Evolutionary conservation across 2,329 filamentous ascomycete species (phyloP).

Genomic region (Venturia asperata): DNA sequence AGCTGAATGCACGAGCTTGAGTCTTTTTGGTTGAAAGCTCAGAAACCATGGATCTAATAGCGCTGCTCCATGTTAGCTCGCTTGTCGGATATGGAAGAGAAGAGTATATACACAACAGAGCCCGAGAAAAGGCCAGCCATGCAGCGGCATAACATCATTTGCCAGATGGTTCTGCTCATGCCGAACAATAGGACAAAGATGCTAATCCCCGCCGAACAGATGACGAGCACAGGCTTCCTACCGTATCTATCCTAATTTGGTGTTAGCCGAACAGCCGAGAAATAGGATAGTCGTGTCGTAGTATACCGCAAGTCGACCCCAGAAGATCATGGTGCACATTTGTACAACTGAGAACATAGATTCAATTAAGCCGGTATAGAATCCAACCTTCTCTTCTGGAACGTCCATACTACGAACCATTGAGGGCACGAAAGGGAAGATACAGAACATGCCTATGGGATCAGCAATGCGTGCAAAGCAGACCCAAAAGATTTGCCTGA

Average conservation of each 20-base stretch:
- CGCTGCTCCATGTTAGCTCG: slow-evolving; percentile 56
- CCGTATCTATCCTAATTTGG: slow-evolving; percentile 37
- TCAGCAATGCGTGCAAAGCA: slow-evolving; percentile 68
- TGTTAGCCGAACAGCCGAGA: not conserved
- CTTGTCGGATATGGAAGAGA: slow-evolving; percentile 56
- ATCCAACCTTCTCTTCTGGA: slow-evolving; percentile 61
- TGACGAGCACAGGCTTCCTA: slow-evolving; percentile 64
- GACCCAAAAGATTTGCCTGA: slow-evolving; percentile 60
- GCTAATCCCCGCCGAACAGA: slow-evolving; percentile 57
- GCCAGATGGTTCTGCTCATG: slow-evolving; percentile 56
- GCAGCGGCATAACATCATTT: slow-evolving; percentile 69
- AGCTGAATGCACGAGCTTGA: slow-evolving; percentile 66
- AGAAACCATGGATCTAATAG: slow-evolving; percentile 68
- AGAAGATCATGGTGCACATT: slow-evolving; percentile 69
- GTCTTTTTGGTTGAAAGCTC: slow-evolving; percentile 64
- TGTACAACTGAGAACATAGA: slow-evolving; percentile 66
- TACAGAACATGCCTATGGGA: slow-evolving; percentile 74
- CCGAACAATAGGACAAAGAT: slow-evolving; percentile 60
- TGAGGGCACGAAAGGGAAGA: slow-evolving; percentile 72
- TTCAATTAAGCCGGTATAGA: slow-evolving; percentile 70
- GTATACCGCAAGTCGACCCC: slow-evolving; percentile 62
- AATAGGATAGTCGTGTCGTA: slow-evolving; percentile 27
- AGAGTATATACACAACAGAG: slow-evolving; percentile 48
- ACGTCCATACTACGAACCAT: slow-evolving; percentile 66
- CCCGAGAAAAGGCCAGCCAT: slow-evolving; percentile 67